Percentiles rank a stretch among this genome's conserved stretches.
phyloP scores from a whole-genome alignment of 2,329 filamentous ascomycete species.

The Colletotrichum tropicicola region DNA sequence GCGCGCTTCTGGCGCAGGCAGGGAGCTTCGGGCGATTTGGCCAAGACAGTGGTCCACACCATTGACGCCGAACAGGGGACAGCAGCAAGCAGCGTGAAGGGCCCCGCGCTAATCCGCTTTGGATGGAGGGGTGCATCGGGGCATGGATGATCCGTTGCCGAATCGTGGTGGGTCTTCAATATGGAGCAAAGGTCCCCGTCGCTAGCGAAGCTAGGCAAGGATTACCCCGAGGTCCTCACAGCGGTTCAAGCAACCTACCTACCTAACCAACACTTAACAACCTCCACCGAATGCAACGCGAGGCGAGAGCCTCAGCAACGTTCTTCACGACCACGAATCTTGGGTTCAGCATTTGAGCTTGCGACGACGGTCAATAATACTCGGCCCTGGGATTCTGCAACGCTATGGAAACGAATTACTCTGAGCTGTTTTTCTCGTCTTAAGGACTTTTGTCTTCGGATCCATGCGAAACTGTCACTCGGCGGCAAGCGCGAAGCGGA shows the following conservation, averaged over 20 bases:
- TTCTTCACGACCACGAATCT: not conserved
- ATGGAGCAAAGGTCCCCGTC: not conserved
- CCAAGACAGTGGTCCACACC: conserved; percentile 21
- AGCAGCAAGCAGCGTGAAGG: not conserved
- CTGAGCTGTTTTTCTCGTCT: not conserved
- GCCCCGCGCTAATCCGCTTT: conserved; percentile 30
- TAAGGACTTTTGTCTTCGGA: not conserved
- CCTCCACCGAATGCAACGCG: conserved; percentile 21
- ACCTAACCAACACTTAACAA: conserved; percentile 8
- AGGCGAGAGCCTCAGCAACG: conserved; percentile 24
- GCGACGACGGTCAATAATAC: too few relatives aligned
- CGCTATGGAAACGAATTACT: not conserved
- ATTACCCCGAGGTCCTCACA: conserved; percentile 17
- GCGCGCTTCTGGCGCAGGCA: conserved; percentile 20
- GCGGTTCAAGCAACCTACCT: not conserved
- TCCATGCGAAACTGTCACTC: conserved; percentile 15
- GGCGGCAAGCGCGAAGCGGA: conserved; percentile 12
- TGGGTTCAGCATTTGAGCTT: too few relatives aligned
- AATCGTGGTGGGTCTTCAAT: conserved; percentile 2
- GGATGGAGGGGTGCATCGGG: conserved; percentile 28
- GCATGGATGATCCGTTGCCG: conserved; percentile 10
- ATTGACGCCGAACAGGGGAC: conserved; percentile 7
- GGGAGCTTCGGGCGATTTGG: conserved; percentile 25
- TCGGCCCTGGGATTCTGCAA: too few relatives aligned
- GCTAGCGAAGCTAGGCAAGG: conserved; percentile 23